A percentile compares a stretch with the other conserved stretches of the same genome.
phyloP scores from a whole-genome alignment of 345 rosid species.

The Anacardium occidentale region DNA sequence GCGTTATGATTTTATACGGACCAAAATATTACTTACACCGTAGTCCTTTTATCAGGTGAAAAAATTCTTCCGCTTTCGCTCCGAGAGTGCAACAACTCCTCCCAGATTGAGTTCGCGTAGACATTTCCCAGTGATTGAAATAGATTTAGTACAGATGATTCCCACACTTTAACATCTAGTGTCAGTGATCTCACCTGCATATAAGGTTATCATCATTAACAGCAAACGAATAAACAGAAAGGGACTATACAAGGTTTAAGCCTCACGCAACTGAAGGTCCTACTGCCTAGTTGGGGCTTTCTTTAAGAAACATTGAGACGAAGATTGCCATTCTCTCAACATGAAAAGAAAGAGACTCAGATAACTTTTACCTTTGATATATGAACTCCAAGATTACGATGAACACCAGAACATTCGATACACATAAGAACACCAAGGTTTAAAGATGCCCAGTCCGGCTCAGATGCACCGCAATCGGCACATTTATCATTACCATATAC shows the following conservation, averaged over 20 bases:
- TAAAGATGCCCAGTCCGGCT: slow-evolving; percentile 86
- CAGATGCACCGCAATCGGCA: slow-evolving; percentile 78
- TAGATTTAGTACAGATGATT: slow-evolving; percentile 64
- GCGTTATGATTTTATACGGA: too few species aligned
- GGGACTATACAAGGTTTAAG: neutral
- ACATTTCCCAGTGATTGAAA: slow-evolving; percentile 74
- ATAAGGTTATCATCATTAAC: slow-evolving; percentile 14
- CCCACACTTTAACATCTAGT: slow-evolving; percentile 84
- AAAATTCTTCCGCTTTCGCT: slow-evolving; percentile 19
- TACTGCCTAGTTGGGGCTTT: neutral
- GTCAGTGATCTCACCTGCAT: slow-evolving; percentile 74
- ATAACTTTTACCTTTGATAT: slow-evolving; percentile 60
- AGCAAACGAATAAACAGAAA: slow-evolving; percentile 7
- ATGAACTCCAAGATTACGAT: slow-evolving; percentile 85
- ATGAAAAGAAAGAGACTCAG: slow-evolving; percentile 5
- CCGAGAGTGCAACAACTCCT: slow-evolving; percentile 50
- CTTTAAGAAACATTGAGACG: neutral
- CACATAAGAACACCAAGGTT: slow-evolving; percentile 76
- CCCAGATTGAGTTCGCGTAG: slow-evolving; percentile 74
- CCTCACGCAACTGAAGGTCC: neutral
- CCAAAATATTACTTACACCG: slow-evolving; percentile 42
- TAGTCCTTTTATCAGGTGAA: slow-evolving; percentile 33
- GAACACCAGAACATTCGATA: slow-evolving; percentile 78
- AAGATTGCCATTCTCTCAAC: neutral
- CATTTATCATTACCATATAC: slow-evolving; percentile 69